These are phyloP conservation scores for Rhodotorula glutinis DNA, from an alignment of 1,284 basidiomycete genomes.

Conservation along the genomic window DNA sequence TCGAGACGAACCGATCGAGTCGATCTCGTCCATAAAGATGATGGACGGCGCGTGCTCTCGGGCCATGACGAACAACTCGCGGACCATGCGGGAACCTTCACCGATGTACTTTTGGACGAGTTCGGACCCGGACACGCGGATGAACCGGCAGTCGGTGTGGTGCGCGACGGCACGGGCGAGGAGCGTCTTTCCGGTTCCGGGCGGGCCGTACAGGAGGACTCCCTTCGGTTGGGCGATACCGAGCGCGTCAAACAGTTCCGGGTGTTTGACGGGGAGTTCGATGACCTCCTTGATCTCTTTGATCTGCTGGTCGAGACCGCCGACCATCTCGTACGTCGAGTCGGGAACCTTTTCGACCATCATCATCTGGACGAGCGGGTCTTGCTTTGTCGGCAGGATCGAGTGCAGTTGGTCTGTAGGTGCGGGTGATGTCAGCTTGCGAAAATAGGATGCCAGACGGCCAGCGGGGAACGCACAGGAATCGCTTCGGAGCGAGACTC, in stretches of 20 bases:
- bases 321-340: conserved; percentile 99
- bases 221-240: conserved; percentile 97
- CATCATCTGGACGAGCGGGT: conserved; percentile 93
- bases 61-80: conserved; percentile 98
- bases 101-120: conserved; percentile 99
- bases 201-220: conserved; percentile 89
- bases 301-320: conserved; percentile 95
- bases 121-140: conserved; percentile 91
- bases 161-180: conserved; percentile 98
- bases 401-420: conserved; percentile 62
- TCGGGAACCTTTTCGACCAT: conserved; percentile 99
- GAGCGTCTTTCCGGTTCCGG: conserved; percentile 97
- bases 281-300: conserved; percentile 99
- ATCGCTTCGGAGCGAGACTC: conserved; percentile 93
- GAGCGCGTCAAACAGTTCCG: conserved; percentile 91
- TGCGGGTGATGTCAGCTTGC: neutral
- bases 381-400: conserved; percentile 91
- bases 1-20: conserved; percentile 91
- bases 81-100: conserved; percentile 84
- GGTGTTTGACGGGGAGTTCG: conserved; percentile 96
- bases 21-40: conserved; percentile 97
- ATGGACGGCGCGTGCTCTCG: conserved; percentile 97
- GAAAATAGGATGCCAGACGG: neutral
- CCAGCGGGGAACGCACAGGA: conserved; percentile 50
- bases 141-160: conserved; percentile 97